Evolutionary conservation across 306 rosid species (phyloP).

Genomic region (Gleditsia sinensis): DNA sequence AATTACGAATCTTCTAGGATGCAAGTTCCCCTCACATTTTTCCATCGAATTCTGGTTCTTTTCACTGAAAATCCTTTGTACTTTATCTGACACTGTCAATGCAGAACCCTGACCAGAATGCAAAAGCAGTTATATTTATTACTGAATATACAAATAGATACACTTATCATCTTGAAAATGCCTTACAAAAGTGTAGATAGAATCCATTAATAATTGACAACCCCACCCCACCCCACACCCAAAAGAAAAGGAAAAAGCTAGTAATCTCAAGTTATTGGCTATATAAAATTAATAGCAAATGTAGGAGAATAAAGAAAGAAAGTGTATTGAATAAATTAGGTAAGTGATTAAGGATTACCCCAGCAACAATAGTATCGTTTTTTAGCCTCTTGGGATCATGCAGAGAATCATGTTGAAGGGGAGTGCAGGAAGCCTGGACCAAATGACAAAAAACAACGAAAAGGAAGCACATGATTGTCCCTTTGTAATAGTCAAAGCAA

Average conservation of each 20-base stretch:
- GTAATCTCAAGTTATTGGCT: conserved; percentile 20
- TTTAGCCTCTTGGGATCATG: conserved; percentile 24
- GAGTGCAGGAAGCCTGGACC: conserved; percentile 24
- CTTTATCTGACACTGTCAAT: conserved; percentile 32
- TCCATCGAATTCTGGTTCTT: conserved; percentile 24
- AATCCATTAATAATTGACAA: not conserved
- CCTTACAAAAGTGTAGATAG: not conserved
- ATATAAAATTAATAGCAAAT: conserved; percentile 1
- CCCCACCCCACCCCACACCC: not conserved
- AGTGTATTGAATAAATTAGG: not conserved
- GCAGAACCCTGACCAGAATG: conserved; percentile 46
- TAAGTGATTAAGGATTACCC: conserved; percentile 36
- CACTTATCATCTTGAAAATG: not conserved
- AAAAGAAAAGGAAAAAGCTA: not conserved
- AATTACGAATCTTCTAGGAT: conserved; percentile 15
- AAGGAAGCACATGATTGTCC: conserved; percentile 20
- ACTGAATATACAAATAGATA: conserved; percentile 10
- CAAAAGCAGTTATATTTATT: not conserved
- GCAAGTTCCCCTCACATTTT: conserved; percentile 29
- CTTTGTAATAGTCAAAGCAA: conserved; percentile 28
- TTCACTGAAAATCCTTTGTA: conserved; percentile 23
- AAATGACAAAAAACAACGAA: conserved; percentile 26
- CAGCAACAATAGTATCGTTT: conserved; percentile 16
- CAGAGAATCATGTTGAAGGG: conserved; percentile 27
- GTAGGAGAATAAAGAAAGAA: not conserved